Evolutionary conservation across 805 yeast genomes (phyloP).

Genomic region (Metschnikowia picachoensis): DNA sequence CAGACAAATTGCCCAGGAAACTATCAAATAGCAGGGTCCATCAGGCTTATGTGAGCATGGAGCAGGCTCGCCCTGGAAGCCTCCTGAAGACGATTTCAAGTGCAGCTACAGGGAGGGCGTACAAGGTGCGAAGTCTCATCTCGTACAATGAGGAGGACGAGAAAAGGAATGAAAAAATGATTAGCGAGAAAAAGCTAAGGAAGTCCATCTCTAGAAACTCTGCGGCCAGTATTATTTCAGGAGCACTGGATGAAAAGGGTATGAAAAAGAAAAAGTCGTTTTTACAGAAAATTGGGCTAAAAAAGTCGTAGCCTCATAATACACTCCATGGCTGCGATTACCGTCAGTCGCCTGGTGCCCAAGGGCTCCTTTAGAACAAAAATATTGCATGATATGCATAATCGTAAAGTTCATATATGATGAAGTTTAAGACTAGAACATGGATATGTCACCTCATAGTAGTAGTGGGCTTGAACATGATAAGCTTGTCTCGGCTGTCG

Average conservation of each 20-base stretch:
- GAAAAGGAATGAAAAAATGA: constrained; percentile 17
- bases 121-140: constrained; percentile 40
- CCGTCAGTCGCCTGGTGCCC: too few relatives aligned
- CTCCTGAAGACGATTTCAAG: constrained; percentile 10
- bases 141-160: constrained; percentile 34
- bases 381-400: too few relatives aligned
- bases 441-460: too few relatives aligned
- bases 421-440: too few relatives aligned
- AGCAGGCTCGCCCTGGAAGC: constrained; percentile 9
- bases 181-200: constrained; percentile 14
- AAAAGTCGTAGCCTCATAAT: constrained; percentile 13
- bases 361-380: too few relatives aligned
- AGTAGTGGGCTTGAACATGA: too few relatives aligned
- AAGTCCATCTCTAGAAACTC: constrained; percentile 15
- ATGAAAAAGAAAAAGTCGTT: constrained; percentile 18
- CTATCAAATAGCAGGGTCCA: constrained; percentile 31
- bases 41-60: constrained; percentile 26
- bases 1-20: constrained; percentile 10
- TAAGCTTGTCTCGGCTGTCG: too few relatives aligned
- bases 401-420: too few relatives aligned
- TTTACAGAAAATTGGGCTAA: constrained; percentile 25
- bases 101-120: constrained; percentile 21
- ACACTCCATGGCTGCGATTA: too few relatives aligned
- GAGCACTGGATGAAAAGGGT: constrained; percentile 4
- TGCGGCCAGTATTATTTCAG: constrained; percentile 6